Conservation (phyloP, 225 moss, liverwort and hornwort genomes). For the Sphagnum contortum region DNA sequence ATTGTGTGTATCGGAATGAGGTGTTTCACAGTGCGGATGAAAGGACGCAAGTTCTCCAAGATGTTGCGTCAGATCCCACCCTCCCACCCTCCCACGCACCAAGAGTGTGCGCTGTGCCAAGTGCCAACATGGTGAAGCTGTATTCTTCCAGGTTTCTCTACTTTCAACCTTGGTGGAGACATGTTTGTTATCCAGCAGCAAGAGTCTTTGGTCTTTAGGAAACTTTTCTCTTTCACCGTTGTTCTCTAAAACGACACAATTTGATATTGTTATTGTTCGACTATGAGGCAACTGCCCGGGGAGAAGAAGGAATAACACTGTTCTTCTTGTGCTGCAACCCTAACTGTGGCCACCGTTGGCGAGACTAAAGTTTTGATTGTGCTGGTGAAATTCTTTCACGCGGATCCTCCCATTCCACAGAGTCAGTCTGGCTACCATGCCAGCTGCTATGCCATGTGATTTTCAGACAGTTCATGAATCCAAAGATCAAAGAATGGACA, state of each 20-base stretch:
- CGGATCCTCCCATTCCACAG: too few relatives aligned
- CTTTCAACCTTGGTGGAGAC: too few relatives aligned
- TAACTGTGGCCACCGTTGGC: constrained; percentile 94
- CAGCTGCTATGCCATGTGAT: too few relatives aligned
- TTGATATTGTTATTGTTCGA: neutral
- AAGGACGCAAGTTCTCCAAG: constrained; percentile 95
- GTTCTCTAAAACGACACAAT: neutral
- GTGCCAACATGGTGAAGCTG: constrained; percentile 92
- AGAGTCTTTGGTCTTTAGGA: too few relatives aligned
- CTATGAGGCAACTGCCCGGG: constrained; percentile 62
- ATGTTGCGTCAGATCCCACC: constrained; percentile 91
- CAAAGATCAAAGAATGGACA: too few relatives aligned
- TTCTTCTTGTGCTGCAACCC: constrained; percentile 96
- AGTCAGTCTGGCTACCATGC: too few relatives aligned
- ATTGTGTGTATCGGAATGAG: constrained; percentile 95
- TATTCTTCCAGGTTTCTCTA: constrained; percentile 75
- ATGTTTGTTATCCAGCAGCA: too few relatives aligned
- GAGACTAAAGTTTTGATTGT: constrained; percentile 39
- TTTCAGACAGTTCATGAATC: too few relatives aligned
- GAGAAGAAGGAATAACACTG: constrained; percentile 94
- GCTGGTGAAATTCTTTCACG: too few relatives aligned
- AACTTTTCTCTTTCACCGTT: neutral
- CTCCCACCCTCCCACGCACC: constrained; percentile 85
- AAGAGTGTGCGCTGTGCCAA: constrained; percentile 91
- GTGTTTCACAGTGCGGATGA: constrained; percentile 93